A percentile compares a stretch with the other conserved stretches of the same genome.
These are phyloP conservation scores for Tephrocybe sp. DNA, from an alignment of 768 basidiomycete species.

Conservation along the genomic window DNA sequence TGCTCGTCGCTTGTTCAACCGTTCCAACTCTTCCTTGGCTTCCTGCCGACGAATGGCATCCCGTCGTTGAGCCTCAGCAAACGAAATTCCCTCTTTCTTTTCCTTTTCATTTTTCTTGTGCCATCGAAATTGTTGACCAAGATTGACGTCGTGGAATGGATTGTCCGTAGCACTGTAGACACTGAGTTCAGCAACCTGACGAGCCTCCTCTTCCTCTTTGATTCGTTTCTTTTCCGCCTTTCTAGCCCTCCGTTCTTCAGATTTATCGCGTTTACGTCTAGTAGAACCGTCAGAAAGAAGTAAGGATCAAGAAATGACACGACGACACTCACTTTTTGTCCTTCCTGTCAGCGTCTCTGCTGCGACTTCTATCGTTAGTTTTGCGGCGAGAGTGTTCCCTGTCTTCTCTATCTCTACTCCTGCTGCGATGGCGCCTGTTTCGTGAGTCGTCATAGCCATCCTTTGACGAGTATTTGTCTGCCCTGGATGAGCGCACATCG, in stretches of 20 bases:
- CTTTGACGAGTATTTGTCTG: constrained; percentile 27
- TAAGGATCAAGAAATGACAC: not conserved
- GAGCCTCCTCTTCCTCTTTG: constrained; percentile 85
- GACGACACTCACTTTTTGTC: constrained; percentile 42
- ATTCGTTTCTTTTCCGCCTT: constrained; percentile 86
- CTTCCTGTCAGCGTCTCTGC: constrained; percentile 35
- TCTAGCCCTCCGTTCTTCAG: constrained; percentile 79
- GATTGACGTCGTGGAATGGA: constrained; percentile 96
- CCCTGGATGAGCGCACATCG: constrained; percentile 31
- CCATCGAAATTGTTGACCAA: constrained; percentile 96
- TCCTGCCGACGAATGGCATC: constrained; percentile 84
- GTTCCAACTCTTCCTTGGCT: constrained; percentile 93
- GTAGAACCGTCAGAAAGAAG: not conserved
- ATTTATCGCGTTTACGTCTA: constrained; percentile 83
- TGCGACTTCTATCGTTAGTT: constrained; percentile 32
- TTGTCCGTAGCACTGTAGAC: constrained; percentile 97
- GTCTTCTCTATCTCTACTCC: constrained; percentile 22
- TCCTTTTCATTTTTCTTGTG: constrained; percentile 99
- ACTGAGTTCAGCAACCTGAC: constrained; percentile 90
- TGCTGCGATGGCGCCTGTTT: constrained; percentile 27
- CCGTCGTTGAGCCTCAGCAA: constrained; percentile 73
- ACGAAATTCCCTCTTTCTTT: constrained; percentile 76
- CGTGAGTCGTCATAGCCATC: constrained; percentile 28
- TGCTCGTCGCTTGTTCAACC: constrained; percentile 84
- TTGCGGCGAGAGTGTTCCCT: constrained; percentile 21